phyloP scores from a whole-genome alignment of 1,139 yeast species.

The Pichia terricola region DNA sequence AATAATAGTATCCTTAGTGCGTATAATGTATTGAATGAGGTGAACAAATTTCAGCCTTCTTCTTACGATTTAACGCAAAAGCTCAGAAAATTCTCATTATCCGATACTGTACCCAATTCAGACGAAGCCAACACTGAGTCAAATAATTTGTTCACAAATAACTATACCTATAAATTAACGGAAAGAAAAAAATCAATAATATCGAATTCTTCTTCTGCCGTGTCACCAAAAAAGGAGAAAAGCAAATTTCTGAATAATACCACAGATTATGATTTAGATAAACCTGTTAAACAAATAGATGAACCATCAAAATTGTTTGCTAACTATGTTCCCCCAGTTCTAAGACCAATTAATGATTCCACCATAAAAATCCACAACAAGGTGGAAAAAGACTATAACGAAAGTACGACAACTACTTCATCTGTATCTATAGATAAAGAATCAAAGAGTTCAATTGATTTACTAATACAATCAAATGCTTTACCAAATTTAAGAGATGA shows the following conservation, averaged over 20 bases:
- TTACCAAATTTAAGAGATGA: neutral
- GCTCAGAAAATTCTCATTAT: constrained; percentile 17
- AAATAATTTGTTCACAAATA: neutral
- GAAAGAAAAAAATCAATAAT: constrained; percentile 3
- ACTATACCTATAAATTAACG: constrained; percentile 1
- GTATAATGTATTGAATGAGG: neutral
- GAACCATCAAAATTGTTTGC: constrained; percentile 20
- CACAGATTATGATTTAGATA: neutral
- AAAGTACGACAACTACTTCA: neutral
- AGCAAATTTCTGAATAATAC: constrained; percentile 1
- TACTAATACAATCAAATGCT: neutral
- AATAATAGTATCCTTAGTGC: neutral
- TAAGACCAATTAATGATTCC: constrained; percentile 17
- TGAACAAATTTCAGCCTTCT: constrained; percentile 20
- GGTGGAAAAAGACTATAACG: neutral
- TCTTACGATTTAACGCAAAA: constrained; percentile 22
- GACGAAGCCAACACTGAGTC: neutral
- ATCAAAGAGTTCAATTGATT: neutral
- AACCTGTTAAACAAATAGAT: constrained; percentile 22
- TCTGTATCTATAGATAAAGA: neutral
- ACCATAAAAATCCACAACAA: constrained; percentile 4
- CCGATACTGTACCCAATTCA: neutral
- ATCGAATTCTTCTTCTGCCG: constrained; percentile 9
- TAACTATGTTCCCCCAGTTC: constrained; percentile 25
- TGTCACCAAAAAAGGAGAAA: constrained; percentile 12